A percentile compares a stretch with the other conserved stretches of the same genome.
These are phyloP conservation scores for Chlamydomonas incerta DNA, from an alignment of 139 green algal genomes.

Conservation along the genomic window DNA sequence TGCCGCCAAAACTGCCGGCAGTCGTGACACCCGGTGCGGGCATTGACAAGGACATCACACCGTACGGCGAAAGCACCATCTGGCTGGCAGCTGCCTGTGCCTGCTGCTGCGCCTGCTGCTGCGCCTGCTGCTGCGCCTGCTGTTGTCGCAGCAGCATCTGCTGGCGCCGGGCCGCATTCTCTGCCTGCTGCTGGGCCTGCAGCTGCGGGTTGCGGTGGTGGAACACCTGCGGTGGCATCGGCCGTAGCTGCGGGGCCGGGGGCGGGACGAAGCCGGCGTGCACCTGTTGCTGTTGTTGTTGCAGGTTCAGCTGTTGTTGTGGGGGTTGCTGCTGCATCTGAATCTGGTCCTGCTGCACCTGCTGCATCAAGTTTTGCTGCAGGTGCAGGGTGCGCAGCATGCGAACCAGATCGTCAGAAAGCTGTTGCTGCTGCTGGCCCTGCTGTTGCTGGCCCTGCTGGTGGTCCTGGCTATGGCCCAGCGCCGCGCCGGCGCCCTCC, in stretches of 20 bases:
- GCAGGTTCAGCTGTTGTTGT: not conserved
- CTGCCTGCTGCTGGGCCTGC: too few species aligned
- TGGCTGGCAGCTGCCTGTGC: not conserved
- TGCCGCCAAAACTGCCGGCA: not conserved
- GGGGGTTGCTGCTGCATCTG: too few species aligned
- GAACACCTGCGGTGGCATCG: too few species aligned
- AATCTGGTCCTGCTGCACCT: slow-evolving; percentile 17
- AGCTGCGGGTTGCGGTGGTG: too few species aligned
- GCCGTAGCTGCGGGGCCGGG: too few species aligned
- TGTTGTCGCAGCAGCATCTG: too few species aligned
- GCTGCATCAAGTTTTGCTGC: not conserved
- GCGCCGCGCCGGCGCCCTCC: too few species aligned
- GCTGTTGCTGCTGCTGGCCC: not conserved
- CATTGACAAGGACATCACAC: too few species aligned
- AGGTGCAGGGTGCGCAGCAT: not conserved
- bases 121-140: not conserved
- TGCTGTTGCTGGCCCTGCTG: not conserved
- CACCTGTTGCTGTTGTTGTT: slow-evolving; percentile 9
- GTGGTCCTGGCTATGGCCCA: not conserved
- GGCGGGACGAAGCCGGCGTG: not conserved
- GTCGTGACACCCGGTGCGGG: not conserved
- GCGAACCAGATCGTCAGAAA: not conserved
- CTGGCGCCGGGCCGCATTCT: too few species aligned
- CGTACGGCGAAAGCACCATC: not conserved
- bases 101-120: slow-evolving; percentile 20